Evolutionary conservation across 176 grass and related monocot genomes (phyloP).

Genomic region (sorghum (Sorghum bicolor)): Sorghum_bicolor_NCBIv3 NC_012879.2:1592001-1592500

Average conservation of each 20-base stretch:
- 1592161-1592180: not conserved
- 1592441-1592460: conserved; percentile 64
- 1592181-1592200: not conserved
- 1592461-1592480: conserved; percentile 32
- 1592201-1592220: not conserved
- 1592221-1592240: not conserved
- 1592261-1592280: conserved; percentile 40
- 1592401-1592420: conserved; percentile 64
- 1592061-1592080: not conserved
- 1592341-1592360: conserved; percentile 48
- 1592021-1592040: not conserved
- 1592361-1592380: conserved; percentile 57
- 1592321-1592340: conserved; percentile 39
- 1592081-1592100: not conserved
- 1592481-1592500: conserved; percentile 29
- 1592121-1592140: not conserved
- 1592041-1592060: not conserved
- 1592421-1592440: conserved; percentile 64
- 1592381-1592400: conserved; percentile 69
- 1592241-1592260: not conserved
- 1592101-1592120: not conserved
- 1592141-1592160: not conserved
- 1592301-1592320: conserved; percentile 35
- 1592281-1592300: conserved; percentile 18
- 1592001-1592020: not conserved